phyloP scores from a whole-genome alignment of 1,284 basidiomycete species.

The Laetiporus sulphureus region DNA sequence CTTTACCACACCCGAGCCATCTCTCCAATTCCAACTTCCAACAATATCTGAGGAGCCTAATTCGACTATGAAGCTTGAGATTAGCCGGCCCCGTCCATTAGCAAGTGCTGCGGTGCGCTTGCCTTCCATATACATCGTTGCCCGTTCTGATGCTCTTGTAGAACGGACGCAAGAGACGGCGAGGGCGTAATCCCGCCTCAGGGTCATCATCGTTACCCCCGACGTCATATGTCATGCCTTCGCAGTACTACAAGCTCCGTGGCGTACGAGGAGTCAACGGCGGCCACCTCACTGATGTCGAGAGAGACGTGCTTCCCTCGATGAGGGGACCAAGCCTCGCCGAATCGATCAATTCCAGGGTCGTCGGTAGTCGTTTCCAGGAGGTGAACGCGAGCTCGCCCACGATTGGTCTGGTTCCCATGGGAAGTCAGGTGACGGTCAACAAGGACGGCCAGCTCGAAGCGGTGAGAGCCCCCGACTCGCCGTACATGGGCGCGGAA shows the following conservation, averaged over 20 bases:
- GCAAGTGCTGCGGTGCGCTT: constrained; percentile 8
- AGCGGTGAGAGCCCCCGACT: constrained; percentile 18
- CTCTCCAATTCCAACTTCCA: constrained; percentile 27
- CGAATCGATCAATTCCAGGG: constrained; percentile 53
- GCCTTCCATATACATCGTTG: no score
- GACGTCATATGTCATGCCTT: constrained; percentile 72
- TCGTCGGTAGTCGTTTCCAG: constrained; percentile 64
- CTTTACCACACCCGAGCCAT: constrained; percentile 61
- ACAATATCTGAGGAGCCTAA: constrained; percentile 25
- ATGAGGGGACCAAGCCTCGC: constrained; percentile 35
- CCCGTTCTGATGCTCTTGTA: no score
- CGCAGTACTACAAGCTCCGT: constrained; percentile 67
- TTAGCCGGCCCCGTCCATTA: constrained; percentile 62
- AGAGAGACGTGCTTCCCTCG: constrained; percentile 22
- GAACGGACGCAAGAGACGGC: constrained; percentile 28
- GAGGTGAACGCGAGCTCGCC: constrained; percentile 60
- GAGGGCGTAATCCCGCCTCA: constrained; percentile 51
- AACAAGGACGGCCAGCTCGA: constrained; percentile 46
- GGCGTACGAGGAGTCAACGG: constrained; percentile 53
- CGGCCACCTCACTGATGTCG: constrained; percentile 44
- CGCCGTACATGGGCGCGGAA: constrained; percentile 43
- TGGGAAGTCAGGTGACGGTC: constrained; percentile 54
- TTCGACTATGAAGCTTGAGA: constrained; percentile 39
- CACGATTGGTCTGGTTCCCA: constrained; percentile 47
- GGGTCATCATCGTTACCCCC: constrained; percentile 63